Base-by-base conservation (phyloP, 2,329 filamentous ascomycete species). In the Sporothrix dimorphospora region DNA sequence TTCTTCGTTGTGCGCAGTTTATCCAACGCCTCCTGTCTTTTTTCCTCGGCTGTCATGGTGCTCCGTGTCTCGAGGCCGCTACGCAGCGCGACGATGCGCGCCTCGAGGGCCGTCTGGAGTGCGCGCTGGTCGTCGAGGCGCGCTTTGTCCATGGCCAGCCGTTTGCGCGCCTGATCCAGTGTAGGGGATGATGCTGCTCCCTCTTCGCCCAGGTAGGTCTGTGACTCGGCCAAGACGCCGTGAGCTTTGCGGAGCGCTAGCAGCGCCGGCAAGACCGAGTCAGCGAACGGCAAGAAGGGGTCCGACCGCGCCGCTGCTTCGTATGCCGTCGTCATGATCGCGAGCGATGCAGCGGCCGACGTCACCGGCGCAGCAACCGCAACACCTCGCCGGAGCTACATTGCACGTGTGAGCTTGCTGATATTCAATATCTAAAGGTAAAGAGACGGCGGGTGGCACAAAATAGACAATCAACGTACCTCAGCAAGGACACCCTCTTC, bases 181-280 rank as follows among this genome's bases (percentile, higher is more conserved):
- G 65, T 42, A 9, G 51, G 16, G 1, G 38, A 40, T 4, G 86
- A 79, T 1, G 82, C 80, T 6, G 80, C 72, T 16, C 79, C 79
- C 34, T 14, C 45, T 47, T 86, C 85, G 4, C 82, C 78, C 14
- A 93, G 84, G 70, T 89, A 89, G 24, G 83, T 81, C 75, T 88
- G 89, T 21, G 90, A 91, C 75, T 93, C 90, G 73, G 85, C 80
- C 66, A 92, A 87, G 19, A 89, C 89, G 72, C 87, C 84, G 72
- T 90, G 86, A 2, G 91, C 90, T 76, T 87, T 89, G 69, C 91
- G 89, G 70, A 94, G 81, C 6, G 93, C 92, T 53, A 96, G 79
- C 4, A 97, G 83, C 7, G 90, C 88, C 3, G 92, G 92, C 7
- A 96, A 81, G 6, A 90, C 84, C 24, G 93, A 95, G 67, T 86